A percentile compares a stretch with the other conserved stretches of the same genome.
phyloP scores from a whole-genome alignment of 2,329 filamentous ascomycete genomes.

The Beauveria australis region DNA sequence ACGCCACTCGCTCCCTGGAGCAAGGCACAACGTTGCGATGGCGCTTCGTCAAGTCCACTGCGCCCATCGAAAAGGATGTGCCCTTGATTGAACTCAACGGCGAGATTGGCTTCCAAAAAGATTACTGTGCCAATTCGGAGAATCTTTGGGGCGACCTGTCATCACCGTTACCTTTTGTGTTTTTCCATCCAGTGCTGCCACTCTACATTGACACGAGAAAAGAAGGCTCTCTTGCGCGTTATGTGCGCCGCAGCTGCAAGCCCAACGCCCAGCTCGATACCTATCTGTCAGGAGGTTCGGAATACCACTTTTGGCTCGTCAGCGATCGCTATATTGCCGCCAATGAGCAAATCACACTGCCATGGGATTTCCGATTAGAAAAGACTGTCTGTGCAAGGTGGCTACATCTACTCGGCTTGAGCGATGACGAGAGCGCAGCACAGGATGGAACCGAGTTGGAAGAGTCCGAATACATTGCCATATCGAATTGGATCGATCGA shows the following conservation, averaged over 20 bases:
- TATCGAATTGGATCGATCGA: slow-evolving; percentile 57
- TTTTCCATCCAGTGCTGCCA: slow-evolving; percentile 81
- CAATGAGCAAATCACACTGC: slow-evolving; percentile 54
- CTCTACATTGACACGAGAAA: slow-evolving; percentile 87
- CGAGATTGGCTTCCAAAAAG: slow-evolving; percentile 63
- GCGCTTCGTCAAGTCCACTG: slow-evolving; percentile 52
- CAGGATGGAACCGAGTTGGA: slow-evolving; percentile 47
- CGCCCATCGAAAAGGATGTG: slow-evolving; percentile 47
- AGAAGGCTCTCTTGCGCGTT: slow-evolving; percentile 79
- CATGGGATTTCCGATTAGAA: slow-evolving; percentile 59
- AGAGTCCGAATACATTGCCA: slow-evolving; percentile 50
- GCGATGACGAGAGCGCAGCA: slow-evolving; percentile 45
- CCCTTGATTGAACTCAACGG: slow-evolving; percentile 67
- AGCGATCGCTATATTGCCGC: slow-evolving; percentile 67
- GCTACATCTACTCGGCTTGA: slow-evolving; percentile 51
- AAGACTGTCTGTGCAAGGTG: slow-evolving; percentile 47
- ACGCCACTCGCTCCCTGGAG: slow-evolving; percentile 29
- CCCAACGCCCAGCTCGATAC: slow-evolving; percentile 87
- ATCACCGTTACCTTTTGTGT: slow-evolving; percentile 64
- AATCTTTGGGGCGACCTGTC: slow-evolving; percentile 62
- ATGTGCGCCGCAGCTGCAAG: slow-evolving; percentile 83
- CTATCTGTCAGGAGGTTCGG: slow-evolving; percentile 65
- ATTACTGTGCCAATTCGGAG: slow-evolving; percentile 58
- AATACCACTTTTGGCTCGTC: slow-evolving; percentile 90
- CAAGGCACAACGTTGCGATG: slow-evolving; percentile 48